Percentiles rank a stretch among this genome's conserved stretches.
phyloP scores from a whole-genome alignment of 179 eudicot species.

The Sideroxylon spinosum region DNA sequence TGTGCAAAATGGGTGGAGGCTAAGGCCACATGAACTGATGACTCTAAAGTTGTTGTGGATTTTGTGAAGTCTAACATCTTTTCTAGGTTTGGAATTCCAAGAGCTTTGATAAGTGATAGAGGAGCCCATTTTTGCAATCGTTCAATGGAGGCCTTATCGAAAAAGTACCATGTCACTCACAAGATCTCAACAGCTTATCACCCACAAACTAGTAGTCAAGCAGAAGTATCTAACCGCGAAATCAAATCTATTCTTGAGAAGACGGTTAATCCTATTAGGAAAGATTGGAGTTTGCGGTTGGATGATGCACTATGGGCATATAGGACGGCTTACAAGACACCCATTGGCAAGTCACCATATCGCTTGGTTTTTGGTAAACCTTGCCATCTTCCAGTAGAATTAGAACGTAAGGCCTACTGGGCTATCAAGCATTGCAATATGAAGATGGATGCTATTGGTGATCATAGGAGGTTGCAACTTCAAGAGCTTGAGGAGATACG shows the following conservation, averaged over 20 bases:
- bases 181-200: neutral
- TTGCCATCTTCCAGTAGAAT: slow-evolving; percentile 12
- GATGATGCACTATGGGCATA: slow-evolving; percentile 7
- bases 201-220: neutral
- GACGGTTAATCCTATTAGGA: neutral
- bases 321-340: neutral
- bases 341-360: slow-evolving; percentile 9
- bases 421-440: slow-evolving; percentile 12
- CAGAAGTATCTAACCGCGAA: neutral
- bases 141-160: neutral
- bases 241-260: slow-evolving; percentile 4
- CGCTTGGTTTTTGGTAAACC: slow-evolving; percentile 4
- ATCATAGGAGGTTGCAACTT: slow-evolving; percentile 5
- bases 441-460: slow-evolving; percentile 1
- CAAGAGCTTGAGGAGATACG: slow-evolving; percentile 5
- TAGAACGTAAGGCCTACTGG: slow-evolving; percentile 9
- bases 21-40: neutral
- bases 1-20: slow-evolving; percentile 14
- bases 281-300: neutral
- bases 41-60: slow-evolving; percentile 5
- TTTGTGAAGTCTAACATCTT: slow-evolving; percentile 13
- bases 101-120: neutral
- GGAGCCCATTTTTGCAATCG: neutral
- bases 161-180: slow-evolving; percentile 9
- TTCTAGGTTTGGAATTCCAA: neutral